A percentile compares a stretch with the other conserved stretches of the same genome.
Conservation (phyloP, 768 basidiomycete species). For the Lactarius quietus region DNA sequence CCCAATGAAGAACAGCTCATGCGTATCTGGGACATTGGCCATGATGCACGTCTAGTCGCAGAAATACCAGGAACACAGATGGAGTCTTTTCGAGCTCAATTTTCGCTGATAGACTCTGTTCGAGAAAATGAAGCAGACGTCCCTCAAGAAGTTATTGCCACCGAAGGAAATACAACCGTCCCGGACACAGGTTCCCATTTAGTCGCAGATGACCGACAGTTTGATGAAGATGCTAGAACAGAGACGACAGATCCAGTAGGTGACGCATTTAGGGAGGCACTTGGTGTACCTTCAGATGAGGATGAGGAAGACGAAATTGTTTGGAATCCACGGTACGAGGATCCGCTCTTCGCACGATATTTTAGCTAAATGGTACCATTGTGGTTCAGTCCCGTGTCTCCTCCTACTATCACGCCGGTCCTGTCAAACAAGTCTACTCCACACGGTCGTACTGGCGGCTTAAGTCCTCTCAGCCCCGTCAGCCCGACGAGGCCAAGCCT, state of each 20-base stretch:
- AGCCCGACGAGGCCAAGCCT: slow-evolving; percentile 14
- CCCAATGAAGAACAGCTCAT: slow-evolving; percentile 96
- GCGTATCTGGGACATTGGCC: slow-evolving; percentile 82
- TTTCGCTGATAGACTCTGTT: slow-evolving; percentile 22
- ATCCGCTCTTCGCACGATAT: not conserved
- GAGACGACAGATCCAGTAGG: slow-evolving; percentile 73
- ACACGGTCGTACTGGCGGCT: slow-evolving; percentile 7
- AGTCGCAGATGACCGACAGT: slow-evolving; percentile 31
- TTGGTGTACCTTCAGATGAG: slow-evolving; percentile 45
- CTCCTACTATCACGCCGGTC: slow-evolving; percentile 15
- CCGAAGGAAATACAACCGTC: not conserved
- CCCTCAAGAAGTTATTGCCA: not conserved
- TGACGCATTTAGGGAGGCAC: slow-evolving; percentile 55
- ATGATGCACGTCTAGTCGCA: slow-evolving; percentile 59
- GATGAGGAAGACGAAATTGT: slow-evolving; percentile 75
- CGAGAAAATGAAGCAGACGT: not conserved
- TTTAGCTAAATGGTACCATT: not conserved
- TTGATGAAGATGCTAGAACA: slow-evolving; percentile 53
- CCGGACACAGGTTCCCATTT: slow-evolving; percentile 1
- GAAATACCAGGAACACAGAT: slow-evolving; percentile 18
- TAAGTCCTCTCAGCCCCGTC: slow-evolving; percentile 21
- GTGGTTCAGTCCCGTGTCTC: slow-evolving; percentile 11
- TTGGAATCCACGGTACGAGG: slow-evolving; percentile 58
- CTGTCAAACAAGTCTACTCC: slow-evolving; percentile 16
- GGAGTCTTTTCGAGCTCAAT: slow-evolving; percentile 17